Evolutionary conservation across 192 early-diverging fungal species (phyloP).

Genomic region (Backusella luteola): DNA sequence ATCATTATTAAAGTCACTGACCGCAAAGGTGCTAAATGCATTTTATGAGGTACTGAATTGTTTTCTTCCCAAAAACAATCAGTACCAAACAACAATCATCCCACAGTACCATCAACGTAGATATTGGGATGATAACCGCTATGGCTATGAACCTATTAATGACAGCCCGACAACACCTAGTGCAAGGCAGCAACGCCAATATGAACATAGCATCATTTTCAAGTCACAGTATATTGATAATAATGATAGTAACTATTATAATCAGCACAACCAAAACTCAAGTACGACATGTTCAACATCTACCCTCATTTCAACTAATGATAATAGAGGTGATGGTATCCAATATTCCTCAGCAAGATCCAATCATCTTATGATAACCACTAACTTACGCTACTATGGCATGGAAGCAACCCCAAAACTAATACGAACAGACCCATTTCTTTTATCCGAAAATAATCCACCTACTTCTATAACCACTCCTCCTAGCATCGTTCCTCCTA

Average conservation of each 20-base stretch:
- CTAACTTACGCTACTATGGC: background rate
- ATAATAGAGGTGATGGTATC: background rate
- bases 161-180: background rate
- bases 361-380: background rate
- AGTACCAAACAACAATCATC: background rate
- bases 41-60: background rate
- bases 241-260: background rate
- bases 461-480: background rate
- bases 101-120: background rate
- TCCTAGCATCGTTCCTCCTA: background rate
- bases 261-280: background rate
- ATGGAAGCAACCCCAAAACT: background rate
- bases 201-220: background rate
- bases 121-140: background rate
- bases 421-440: background rate
- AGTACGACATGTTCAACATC: background rate
- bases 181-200: background rate
- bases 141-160: background rate
- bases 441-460: background rate
- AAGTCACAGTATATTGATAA: background rate
- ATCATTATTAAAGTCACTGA: background rate
- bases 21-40: background rate
- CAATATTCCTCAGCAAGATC: background rate
- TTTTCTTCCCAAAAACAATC: background rate
- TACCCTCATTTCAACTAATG: background rate